A percentile compares a stretch with the other conserved stretches of the same genome.
Conservation (phyloP, 2,329 filamentous ascomycete species). For the Neofusicoccum sp. region DNA sequence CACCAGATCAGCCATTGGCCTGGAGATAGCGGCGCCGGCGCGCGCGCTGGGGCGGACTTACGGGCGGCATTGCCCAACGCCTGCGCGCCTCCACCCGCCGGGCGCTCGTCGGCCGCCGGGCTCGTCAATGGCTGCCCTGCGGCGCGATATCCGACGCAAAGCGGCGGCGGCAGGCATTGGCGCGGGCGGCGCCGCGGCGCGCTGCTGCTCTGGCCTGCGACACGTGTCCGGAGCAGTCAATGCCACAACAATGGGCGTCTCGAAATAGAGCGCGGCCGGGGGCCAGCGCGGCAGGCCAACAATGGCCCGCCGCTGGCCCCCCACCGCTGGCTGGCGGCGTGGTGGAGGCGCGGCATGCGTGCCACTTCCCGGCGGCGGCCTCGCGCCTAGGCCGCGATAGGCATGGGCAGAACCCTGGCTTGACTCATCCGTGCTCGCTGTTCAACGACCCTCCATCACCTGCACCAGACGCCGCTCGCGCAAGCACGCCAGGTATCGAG, state of each 20-base stretch:
- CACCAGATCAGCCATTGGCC: conserved; percentile 13
- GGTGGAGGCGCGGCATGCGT: conserved; percentile 13
- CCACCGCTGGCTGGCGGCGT: no score
- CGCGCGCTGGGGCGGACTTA: background rate
- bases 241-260: conserved; percentile 13
- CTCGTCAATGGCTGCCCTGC: conserved; percentile 18
- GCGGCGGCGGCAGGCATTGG: conserved; percentile 4
- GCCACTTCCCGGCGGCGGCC: background rate
- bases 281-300: no score
- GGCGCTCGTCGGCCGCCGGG: conserved; percentile 7
- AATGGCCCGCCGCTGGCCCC: conserved; percentile 4
- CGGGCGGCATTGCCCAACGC: background rate
- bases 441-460: conserved; percentile 12
- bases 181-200: conserved; percentile 1
- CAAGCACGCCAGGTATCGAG: conserved; percentile 14
- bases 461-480: conserved; percentile 13
- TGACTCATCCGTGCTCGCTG: conserved; percentile 6
- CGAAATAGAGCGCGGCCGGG: no score
- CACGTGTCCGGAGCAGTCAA: conserved; percentile 3
- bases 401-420: conserved; percentile 11
- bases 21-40: conserved; percentile 10
- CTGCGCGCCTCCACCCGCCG: background rate
- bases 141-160: conserved; percentile 6
- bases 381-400: conserved; percentile 1
- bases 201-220: conserved; percentile 12